Conservation (phyloP, 768 basidiomycete species). For the Tricholoma furcatifolium region DNA sequence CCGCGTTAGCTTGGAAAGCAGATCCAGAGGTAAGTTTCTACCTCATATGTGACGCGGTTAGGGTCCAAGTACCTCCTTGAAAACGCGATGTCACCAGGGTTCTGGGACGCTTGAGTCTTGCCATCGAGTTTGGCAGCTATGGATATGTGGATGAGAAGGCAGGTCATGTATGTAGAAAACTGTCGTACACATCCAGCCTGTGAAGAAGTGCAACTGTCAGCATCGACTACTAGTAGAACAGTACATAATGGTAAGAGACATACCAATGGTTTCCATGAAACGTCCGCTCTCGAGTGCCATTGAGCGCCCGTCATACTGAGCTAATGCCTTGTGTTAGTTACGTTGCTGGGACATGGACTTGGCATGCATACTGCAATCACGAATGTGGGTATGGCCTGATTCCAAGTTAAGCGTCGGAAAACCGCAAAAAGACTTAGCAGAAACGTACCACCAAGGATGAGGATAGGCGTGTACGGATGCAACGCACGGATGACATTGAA, state of each 20-base stretch:
- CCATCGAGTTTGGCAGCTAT: slow-evolving; percentile 45
- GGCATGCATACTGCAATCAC: slow-evolving; percentile 63
- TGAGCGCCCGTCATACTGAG: slow-evolving; percentile 66
- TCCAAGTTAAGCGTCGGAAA: not conserved
- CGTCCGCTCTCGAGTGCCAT: slow-evolving; percentile 83
- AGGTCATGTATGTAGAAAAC: not conserved
- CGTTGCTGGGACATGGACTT: not conserved
- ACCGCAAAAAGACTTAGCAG: not conserved
- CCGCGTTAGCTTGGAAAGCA: not conserved
- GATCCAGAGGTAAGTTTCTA: slow-evolving; percentile 22
- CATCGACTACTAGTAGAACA: not conserved
- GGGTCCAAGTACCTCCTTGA: slow-evolving; percentile 76
- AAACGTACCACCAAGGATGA: slow-evolving; percentile 71
- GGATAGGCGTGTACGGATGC: slow-evolving; percentile 74
- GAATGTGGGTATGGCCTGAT: slow-evolving; percentile 71
- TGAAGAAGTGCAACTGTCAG: not conserved
- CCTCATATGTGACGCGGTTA: slow-evolving; percentile 75
- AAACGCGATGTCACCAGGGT: slow-evolving; percentile 51
- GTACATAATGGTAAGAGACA: slow-evolving; percentile 11
- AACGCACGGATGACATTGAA: slow-evolving; percentile 71
- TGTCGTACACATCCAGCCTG: slow-evolving; percentile 64
- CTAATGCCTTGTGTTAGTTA: slow-evolving; percentile 37
- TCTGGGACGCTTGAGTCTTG: not conserved
- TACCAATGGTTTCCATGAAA: slow-evolving; percentile 92
- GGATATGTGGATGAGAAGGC: not conserved